These are phyloP conservation scores for Uncinocarpus reesii DNA, from an alignment of 2,329 filamentous ascomycete species.

Conservation along the genomic window DNA sequence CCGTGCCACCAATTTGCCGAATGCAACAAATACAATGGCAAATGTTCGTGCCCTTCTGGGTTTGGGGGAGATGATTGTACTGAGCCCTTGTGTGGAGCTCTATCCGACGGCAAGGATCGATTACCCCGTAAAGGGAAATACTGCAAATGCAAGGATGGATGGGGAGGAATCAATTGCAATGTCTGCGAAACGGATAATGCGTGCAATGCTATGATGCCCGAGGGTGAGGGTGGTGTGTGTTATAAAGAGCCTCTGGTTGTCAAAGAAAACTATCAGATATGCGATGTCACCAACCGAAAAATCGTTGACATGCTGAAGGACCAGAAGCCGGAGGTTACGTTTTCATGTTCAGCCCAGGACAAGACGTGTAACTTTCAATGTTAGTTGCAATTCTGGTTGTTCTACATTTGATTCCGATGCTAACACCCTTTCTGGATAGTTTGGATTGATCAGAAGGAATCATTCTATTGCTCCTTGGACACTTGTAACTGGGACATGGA, in stretches of 20 bases:
- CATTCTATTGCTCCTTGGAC: slow-evolving; percentile 87
- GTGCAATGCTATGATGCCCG: slow-evolving; percentile 80
- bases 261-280: slow-evolving; percentile 94
- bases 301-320: slow-evolving; percentile 78
- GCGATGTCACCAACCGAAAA: slow-evolving; percentile 91
- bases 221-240: slow-evolving; percentile 72
- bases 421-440: slow-evolving; percentile 43
- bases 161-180: slow-evolving; percentile 96
- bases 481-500: slow-evolving; percentile 65
- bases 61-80: slow-evolving; percentile 94
- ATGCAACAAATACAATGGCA: slow-evolving; percentile 82
- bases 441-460: slow-evolving; percentile 89
- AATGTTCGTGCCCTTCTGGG: slow-evolving; percentile 82
- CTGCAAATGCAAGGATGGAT: slow-evolving; percentile 85
- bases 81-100: slow-evolving; percentile 79
- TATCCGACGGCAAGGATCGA: slow-evolving; percentile 70
- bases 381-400: slow-evolving; percentile 34
- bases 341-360: slow-evolving; percentile 69
- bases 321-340: slow-evolving; percentile 84
- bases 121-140: slow-evolving; percentile 58
- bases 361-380: slow-evolving; percentile 89
- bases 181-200: slow-evolving; percentile 76
- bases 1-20: slow-evolving; percentile 80
- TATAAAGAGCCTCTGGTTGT: slow-evolving; percentile 85
- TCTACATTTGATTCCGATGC: neutral